Evolutionary conservation across 2,329 filamentous ascomycete genomes (phyloP).

Genomic region (Apiospora arundinis): DNA sequence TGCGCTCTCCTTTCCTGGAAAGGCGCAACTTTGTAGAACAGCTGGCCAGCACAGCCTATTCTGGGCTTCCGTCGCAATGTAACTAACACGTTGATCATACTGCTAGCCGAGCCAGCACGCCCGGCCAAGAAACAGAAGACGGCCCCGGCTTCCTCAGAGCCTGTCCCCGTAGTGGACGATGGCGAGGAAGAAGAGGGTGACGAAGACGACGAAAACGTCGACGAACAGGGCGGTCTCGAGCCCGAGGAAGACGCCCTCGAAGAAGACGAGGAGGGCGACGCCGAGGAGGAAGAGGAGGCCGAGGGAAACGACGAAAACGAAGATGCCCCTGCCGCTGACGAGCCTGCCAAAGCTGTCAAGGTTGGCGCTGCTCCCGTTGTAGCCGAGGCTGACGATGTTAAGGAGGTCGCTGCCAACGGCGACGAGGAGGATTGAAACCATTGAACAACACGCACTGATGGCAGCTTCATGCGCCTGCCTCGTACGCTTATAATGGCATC

Average conservation of each 20-base stretch:
- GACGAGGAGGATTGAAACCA: constrained; percentile 22
- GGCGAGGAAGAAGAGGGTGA: constrained; percentile 36
- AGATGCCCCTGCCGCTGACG: constrained; percentile 30
- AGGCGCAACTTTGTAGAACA: neutral
- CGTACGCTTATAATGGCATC: neutral
- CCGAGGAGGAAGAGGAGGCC: constrained; percentile 29
- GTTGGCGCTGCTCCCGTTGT: constrained; percentile 29
- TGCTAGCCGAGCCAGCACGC: constrained; percentile 33
- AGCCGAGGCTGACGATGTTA: constrained; percentile 7
- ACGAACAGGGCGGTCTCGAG: constrained; percentile 30
- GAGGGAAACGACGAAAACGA: constrained; percentile 30
- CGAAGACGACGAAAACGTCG: constrained; percentile 35
- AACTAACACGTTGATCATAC: neutral
- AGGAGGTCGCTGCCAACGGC: constrained; percentile 18
- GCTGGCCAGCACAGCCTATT: too few relatives aligned
- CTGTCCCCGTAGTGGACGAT: constrained; percentile 34
- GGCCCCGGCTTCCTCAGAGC: constrained; percentile 29
- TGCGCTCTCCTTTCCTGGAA: neutral
- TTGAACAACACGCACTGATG: neutral
- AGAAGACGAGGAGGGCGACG: constrained; percentile 33
- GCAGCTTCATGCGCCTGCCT: neutral
- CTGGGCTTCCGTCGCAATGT: neutral
- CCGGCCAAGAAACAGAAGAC: constrained; percentile 43
- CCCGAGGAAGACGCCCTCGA: constrained; percentile 33
- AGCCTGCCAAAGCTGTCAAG: constrained; percentile 33